phyloP scores from a whole-genome alignment of 2,329 filamentous ascomycete genomes.

The Aspergillus bombycis region DNA sequence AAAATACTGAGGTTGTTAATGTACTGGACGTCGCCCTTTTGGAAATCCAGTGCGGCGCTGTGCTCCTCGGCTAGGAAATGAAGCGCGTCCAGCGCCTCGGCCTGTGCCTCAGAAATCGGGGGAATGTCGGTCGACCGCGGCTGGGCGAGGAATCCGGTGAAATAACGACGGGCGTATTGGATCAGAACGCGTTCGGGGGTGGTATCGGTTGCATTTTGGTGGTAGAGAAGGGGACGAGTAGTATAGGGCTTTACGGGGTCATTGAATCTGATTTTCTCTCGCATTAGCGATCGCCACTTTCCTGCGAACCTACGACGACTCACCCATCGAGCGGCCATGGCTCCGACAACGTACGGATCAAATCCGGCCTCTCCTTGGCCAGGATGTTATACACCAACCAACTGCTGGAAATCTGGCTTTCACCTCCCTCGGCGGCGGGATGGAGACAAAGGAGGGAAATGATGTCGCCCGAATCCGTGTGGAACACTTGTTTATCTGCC shows the following conservation, averaged over 20 bases:
- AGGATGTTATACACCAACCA: conserved; percentile 61
- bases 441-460: conserved; percentile 54
- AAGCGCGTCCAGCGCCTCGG: conserved; percentile 56
- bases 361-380: conserved; percentile 54
- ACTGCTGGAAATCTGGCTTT: conserved; percentile 56
- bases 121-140: conserved; percentile 49
- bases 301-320: conserved; percentile 7
- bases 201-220: conserved; percentile 52
- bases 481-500: conserved; percentile 52
- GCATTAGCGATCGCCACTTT: neutral
- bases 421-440: conserved; percentile 53
- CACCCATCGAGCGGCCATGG: conserved; percentile 54
- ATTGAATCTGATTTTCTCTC: conserved; percentile 51
- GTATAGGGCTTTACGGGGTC: conserved; percentile 50
- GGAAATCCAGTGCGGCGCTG: conserved; percentile 47
- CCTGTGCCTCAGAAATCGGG: conserved; percentile 55
- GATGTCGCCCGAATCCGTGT: conserved; percentile 60
- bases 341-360: conserved; percentile 55
- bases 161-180: conserved; percentile 63
- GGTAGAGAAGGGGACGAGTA: conserved; percentile 49
- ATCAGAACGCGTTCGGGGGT: conserved; percentile 59
- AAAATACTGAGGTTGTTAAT: conserved; percentile 58
- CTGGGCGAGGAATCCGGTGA: conserved; percentile 54
- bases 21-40: conserved; percentile 55
- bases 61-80: conserved; percentile 54